Evolutionary conservation across 2,329 filamentous ascomycete species (phyloP), one percentile per base, ranked within the genome.

Genomic region (Hypoxylon sp.): DNA sequence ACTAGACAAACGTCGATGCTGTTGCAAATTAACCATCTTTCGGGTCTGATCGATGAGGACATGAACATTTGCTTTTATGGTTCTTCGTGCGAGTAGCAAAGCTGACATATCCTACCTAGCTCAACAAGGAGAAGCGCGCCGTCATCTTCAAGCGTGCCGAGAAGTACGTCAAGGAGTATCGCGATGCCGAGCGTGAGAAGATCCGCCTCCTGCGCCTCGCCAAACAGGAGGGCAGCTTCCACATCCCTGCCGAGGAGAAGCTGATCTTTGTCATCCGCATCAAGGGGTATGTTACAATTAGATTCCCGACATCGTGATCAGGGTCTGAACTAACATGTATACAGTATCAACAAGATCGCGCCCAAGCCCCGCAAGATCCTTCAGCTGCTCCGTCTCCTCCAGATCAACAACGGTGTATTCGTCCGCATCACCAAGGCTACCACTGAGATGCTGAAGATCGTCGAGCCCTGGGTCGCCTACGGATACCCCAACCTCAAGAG

Each of bases 361-460:
- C 95, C 95, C 73, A 98, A 99, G 91, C 96, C 96, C 81, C 93
- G 95, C 87, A 99, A 99, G 89, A 98, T 97, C 77, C 88, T 99
- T 73, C 95, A 99, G 84, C 91, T 99, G 63, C 93, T 99, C 79
- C 94, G 95, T 86, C 92, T 99, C 69, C 89, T 99, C 75, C 95
- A 99, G 86, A 99, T 99, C 90, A 99, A 99, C 91, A 98, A 97
- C 81, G 95, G 94, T 81, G 92, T 97, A 81, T 99, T 99, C 84
- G 85, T 99, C 82, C 89, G 88, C 76, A 85, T 97, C 76, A 98
- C 93, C 83, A 99, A 98, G 90, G 95, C 95, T 69, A 98, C 94
- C 74, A 83, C 87, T 74, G 91, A 96, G 88, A 97, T 97, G 92
- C 86, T 96, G 77, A 96, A 95, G 85, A 88, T 98, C 70, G 92